Base-by-base conservation (phyloP, 2,329 filamentous ascomycete species). In the Pseudocercospora musae region DNA sequence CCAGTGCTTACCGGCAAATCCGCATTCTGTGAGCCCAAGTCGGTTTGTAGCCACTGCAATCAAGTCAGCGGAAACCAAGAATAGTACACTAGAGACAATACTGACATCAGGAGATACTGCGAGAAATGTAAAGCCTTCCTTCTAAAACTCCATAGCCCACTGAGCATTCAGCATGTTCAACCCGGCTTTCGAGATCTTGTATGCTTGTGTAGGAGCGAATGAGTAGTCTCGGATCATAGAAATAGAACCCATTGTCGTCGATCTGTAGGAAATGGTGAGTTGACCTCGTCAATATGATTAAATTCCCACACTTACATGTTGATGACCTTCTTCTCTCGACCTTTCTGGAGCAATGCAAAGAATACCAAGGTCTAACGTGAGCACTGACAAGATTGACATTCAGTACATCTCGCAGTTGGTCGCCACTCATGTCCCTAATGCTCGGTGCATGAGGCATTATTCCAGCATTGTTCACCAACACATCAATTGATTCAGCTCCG, bases 111-210 rank as follows among this genome's bases (percentile, higher is more conserved):
- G 82, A 21, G 70, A 76, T 4, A 82, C 46, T 0, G 75, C 71
- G 9, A 81, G 59, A 55, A 82, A 71, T 0, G 74, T 79, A 62
- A 82, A 82, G 1, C 79, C 79, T 25, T 79, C 72, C 5, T 75
- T 63, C 1, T 64, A 73, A 48, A 76, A 75, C 0, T 72, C 68
- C 5, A 73, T 56, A 0, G 78, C 75, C 52, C 78, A 81, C 62
- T 80, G 79, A 0, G 78, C 73, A 1, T 79, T 83, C 37, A 84
- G 67, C 72, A 79, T 78, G 62, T 82, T 81, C 63, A 82, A 59
- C 0, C 80, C 80, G 0, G 81, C 76, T 64, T 83, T 84, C 15
- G 78, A 76, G 65, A 82, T 75, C 62, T 80, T 76, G 73, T 79
- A 79, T 0, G 76, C 74, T 0, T 78, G 78, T 0, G 64, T 48